Percentiles rank a stretch among this genome's conserved stretches.
These are phyloP conservation scores for Spathaspora boniae DNA, from an alignment of 805 yeast genomes.

Conservation along the genomic window DNA sequence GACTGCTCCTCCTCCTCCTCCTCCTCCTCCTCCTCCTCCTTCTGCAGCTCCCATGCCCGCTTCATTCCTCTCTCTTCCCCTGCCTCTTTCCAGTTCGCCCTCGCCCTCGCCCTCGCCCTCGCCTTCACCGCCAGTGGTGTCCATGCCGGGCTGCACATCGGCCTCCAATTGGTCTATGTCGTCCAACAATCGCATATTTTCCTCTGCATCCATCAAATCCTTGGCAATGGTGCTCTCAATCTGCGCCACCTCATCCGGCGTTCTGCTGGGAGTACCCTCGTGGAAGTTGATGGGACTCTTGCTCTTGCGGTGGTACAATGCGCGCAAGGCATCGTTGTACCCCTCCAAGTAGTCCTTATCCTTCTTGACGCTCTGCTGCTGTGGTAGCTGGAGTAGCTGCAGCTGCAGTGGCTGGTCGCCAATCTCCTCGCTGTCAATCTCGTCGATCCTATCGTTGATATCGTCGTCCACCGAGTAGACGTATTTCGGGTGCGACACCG, in stretches of 20 bases:
- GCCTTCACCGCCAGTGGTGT: slow-evolving; percentile 11
- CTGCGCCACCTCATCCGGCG: slow-evolving; percentile 4
- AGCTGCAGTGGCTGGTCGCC: slow-evolving; percentile 33
- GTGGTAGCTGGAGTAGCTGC: no score
- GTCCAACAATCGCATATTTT: slow-evolving; percentile 15
- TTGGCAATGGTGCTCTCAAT: slow-evolving; percentile 13
- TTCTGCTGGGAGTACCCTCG: slow-evolving; percentile 12
- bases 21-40: slow-evolving; percentile 8
- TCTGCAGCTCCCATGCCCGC: neutral
- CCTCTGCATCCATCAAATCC: slow-evolving; percentile 21
- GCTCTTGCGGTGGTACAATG: slow-evolving; percentile 23
- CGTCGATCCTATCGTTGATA: slow-evolving; percentile 57
- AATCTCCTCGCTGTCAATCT: slow-evolving; percentile 54
- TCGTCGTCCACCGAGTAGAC: slow-evolving; percentile 83
- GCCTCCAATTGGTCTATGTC: slow-evolving; percentile 13
- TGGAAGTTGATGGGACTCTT: slow-evolving; percentile 1
- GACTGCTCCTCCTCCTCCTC: neutral
- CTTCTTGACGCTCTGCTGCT: slow-evolving; percentile 9
- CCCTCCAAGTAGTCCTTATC: slow-evolving; percentile 61
- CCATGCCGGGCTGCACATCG: slow-evolving; percentile 9
- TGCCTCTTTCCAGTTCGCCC: slow-evolving; percentile 6
- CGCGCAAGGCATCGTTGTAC: slow-evolving; percentile 62
- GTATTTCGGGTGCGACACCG: slow-evolving; percentile 19
- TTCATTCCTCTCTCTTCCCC: no score
- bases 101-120: slow-evolving; percentile 13